Percentiles rank a stretch among this genome's conserved stretches.
These are phyloP conservation scores for Eimeria sp. DNA, from an alignment of 169 alveolate genomes.

Conservation along the genomic window DNA sequence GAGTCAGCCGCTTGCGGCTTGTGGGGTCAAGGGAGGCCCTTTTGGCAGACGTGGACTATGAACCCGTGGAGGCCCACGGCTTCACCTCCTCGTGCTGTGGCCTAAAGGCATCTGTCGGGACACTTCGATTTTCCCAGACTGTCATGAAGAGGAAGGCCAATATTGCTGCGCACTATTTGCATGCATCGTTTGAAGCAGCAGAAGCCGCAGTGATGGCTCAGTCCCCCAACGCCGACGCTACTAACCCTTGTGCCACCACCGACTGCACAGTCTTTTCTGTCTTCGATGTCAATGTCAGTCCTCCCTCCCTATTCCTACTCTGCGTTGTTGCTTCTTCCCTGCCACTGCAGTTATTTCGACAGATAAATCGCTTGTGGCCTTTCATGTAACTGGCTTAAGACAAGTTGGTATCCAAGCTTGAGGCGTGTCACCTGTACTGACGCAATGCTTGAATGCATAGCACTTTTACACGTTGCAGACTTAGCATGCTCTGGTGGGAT, in stretches of 20 bases:
- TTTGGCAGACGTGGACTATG: conserved; percentile 59
- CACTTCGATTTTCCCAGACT: conserved; percentile 2
- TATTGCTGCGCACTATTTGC: background rate
- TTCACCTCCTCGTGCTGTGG: conserved; percentile 65
- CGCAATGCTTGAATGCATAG: background rate
- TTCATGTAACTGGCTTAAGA: background rate
- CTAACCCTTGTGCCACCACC: conserved; percentile 12
- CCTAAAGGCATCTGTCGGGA: conserved; percentile 32
- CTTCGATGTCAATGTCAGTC: conserved; percentile 40
- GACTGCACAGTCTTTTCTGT: conserved; percentile 66
- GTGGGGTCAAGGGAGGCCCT: conserved; percentile 21
- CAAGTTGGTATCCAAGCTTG: background rate
- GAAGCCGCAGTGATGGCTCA: conserved; percentile 69
- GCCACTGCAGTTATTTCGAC: background rate
- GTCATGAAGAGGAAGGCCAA: background rate
- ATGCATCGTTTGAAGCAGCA: conserved; percentile 30
- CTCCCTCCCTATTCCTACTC: background rate
- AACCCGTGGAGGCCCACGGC: conserved; percentile 73
- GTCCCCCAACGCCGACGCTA: conserved; percentile 31
- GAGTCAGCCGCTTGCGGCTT: background rate
- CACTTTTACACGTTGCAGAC: background rate
- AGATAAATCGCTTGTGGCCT: background rate
- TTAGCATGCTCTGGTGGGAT: background rate
- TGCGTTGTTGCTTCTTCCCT: background rate
- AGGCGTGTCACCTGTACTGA: background rate